phyloP scores from a whole-genome alignment of 805 yeast genomes.

The Saccharomycopsis sp. region DNA sequence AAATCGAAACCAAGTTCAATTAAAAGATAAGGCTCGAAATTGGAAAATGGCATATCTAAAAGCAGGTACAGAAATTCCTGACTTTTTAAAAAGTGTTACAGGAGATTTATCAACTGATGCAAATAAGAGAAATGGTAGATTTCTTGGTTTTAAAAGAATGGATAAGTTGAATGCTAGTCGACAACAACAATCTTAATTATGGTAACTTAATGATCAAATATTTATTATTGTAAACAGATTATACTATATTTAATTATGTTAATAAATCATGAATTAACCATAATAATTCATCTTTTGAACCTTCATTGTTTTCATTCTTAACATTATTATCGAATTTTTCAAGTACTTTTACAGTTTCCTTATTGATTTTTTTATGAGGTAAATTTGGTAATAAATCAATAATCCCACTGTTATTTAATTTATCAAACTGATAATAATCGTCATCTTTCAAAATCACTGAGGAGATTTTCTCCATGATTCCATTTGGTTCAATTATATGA shows the following conservation, averaged over 20 bases:
- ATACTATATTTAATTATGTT: constrained; percentile 19
- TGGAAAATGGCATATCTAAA: constrained; percentile 85
- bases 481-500: constrained; percentile 56
- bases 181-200: too few species aligned
- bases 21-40: constrained; percentile 93
- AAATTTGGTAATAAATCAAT: constrained; percentile 23
- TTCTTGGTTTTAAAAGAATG: not conserved
- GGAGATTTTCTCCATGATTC: constrained; percentile 43
- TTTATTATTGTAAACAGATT: too few species aligned
- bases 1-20: constrained; percentile 81
- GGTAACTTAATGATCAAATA: too few species aligned
- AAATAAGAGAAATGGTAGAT: not conserved
- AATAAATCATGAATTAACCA: constrained; percentile 63
- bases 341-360: not conserved
- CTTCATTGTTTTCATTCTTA: constrained; percentile 28
- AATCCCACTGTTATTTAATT: constrained; percentile 21
- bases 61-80: constrained; percentile 67
- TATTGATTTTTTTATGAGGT: not conserved
- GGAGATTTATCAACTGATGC: constrained; percentile 52
- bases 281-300: constrained; percentile 57
- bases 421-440: constrained; percentile 27
- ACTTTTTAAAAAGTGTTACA: constrained; percentile 71
- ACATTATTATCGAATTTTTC: not conserved
- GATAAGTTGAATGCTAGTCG: not conserved
- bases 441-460: constrained; percentile 47